A percentile compares a stretch with the other conserved stretches of the same genome.
Conservation (phyloP, 2,329 filamentous ascomycete species). For the Nectriaceae sp. region DNA sequence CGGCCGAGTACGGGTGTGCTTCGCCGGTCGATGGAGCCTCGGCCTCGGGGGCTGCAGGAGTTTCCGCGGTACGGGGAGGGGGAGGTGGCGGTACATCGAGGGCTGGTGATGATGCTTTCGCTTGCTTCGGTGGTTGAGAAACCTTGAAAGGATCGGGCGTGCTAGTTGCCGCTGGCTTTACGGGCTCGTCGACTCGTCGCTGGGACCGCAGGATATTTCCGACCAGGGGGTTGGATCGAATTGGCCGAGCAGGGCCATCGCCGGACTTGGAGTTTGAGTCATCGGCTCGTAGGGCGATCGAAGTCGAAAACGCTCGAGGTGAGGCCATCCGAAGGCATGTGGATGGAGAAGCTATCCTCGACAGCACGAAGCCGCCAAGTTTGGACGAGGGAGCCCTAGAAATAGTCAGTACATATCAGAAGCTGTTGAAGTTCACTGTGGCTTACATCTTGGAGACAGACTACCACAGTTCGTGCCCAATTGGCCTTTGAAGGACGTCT, state of each 20-base stretch:
- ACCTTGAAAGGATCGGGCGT: constrained; percentile 2
- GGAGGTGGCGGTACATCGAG: constrained; percentile 10
- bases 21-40: constrained; percentile 1
- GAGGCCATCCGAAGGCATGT: constrained; percentile 11
- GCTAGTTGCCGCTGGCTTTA: constrained; percentile 12
- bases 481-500: constrained; percentile 19
- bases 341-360: constrained; percentile 27
- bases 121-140: neutral
- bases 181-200: constrained; percentile 2
- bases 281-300: constrained; percentile 28
- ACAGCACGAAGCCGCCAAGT: constrained; percentile 34
- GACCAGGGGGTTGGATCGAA: constrained; percentile 33
- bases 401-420: constrained; percentile 5
- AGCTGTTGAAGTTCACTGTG: neutral
- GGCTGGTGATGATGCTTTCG: neutral
- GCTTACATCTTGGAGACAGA: constrained; percentile 24
- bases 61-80: constrained; percentile 8
- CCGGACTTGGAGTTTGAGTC: constrained; percentile 2
- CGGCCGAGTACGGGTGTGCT: constrained; percentile 28
- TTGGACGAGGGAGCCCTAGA: constrained; percentile 29
- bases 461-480: constrained; percentile 15
- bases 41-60: constrained; percentile 3
- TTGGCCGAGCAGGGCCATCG: constrained; percentile 6
- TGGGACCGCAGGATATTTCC: constrained; percentile 24
- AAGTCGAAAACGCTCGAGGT: constrained; percentile 35